These are phyloP conservation scores for Suillus spraguei DNA, from an alignment of 768 basidiomycete genomes.

Conservation along the genomic window DNA sequence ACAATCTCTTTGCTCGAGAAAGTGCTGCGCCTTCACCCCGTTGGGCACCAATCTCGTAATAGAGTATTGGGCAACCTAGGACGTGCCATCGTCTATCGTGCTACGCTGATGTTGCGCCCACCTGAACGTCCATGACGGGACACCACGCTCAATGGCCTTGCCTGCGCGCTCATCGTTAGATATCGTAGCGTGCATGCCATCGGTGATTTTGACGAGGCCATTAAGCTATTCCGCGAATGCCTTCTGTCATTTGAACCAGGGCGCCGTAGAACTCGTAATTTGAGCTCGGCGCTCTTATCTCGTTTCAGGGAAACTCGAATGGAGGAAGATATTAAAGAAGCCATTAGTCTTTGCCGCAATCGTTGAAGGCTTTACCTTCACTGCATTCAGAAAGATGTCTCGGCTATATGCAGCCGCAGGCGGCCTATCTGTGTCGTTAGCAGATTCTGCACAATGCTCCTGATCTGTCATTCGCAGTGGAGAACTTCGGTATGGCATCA, in stretches of 20 bases:
- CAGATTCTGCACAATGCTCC: too few species aligned
- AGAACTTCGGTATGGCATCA: too few species aligned
- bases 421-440: conserved; percentile 28
- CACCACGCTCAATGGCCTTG: conserved; percentile 18
- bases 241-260: conserved; percentile 7
- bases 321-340: conserved; percentile 25
- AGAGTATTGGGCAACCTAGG: conserved; percentile 21
- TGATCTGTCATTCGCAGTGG: too few species aligned
- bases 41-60: neutral
- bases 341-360: conserved; percentile 15
- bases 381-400: neutral
- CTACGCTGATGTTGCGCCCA: conserved; percentile 10
- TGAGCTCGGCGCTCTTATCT: conserved; percentile 20
- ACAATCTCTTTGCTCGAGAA: neutral
- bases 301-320: conserved; percentile 15
- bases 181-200: conserved; percentile 12
- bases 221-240: conserved; percentile 16
- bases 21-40: neutral
- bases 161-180: conserved; percentile 12
- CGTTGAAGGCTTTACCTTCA: conserved; percentile 2
- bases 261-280: neutral
- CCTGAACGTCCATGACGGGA: conserved; percentile 12
- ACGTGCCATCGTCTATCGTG: conserved; percentile 16
- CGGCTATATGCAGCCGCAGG: neutral
- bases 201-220: conserved; percentile 23